Base-by-base conservation (phyloP, 2,329 filamentous ascomycete species). In the Diaporthe sp. region DNA sequence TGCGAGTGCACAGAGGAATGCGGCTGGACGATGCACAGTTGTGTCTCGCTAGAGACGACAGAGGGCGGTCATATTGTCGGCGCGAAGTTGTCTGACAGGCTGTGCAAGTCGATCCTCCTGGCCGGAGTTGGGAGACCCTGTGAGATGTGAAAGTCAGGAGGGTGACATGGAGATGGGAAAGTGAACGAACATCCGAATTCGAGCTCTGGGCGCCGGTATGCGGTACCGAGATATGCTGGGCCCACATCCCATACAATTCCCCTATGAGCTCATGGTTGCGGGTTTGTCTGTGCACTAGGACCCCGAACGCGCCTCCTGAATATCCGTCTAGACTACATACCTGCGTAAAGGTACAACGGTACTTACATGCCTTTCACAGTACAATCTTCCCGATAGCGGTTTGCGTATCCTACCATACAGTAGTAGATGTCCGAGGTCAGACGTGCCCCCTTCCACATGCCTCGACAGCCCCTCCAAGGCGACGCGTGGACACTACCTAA, bases 11-110 rank as follows among this genome's bases (percentile, higher is more conserved):
- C 53, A 57, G n/a, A 25, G 57, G 39, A 31, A 28, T 76, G 58
- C 68, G 74, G 72, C 59, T 72, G 73, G 70, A 65, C 31, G 72
- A 13, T 68, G 71, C 72, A 49, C 67, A 46, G 46, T 25, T 72
- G 28, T 61, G 68, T 70, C 59, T 53, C 44, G 44, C 51, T 42
- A 73, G 34, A 25, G 42, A 46, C 13, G 31, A 53, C 42, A 37
- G 17, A 51, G 44, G 46, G 44, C 58, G 44, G 58, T 65, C 71
- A 73, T 73, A 1, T 73, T 73, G 71, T 34, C 39, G 46, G 34
- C 49, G n/a, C 34, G 58, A 19, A 31, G 12, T 55, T 57, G 39
- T 65, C 71, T 73, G 71, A 44, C 46, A 53, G 34, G 58, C 58
- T 55, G 70, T 55, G 70, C 70, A 44, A 44, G 71, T 42, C 58